Evolutionary conservation across 192 early-diverging fungal genomes (phyloP), one percentile per base, ranked within the genome.

Genomic region (Podila verticillata): DNA sequence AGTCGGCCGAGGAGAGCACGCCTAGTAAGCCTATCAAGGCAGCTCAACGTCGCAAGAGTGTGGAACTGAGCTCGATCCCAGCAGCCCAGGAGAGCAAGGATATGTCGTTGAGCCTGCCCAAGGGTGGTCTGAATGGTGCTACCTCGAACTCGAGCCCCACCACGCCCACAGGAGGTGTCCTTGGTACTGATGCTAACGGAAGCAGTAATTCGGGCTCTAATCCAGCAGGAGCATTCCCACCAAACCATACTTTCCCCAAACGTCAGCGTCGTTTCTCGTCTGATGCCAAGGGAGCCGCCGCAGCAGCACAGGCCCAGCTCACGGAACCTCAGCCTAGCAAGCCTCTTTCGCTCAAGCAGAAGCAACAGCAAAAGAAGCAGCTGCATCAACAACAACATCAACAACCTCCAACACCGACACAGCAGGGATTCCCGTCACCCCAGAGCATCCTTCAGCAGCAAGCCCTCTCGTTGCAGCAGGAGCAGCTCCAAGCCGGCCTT

Each of bases 231-330:
- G 34, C 67, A 6, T 77, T 77, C 57, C 39, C 63, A 4, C 59
- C 77, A 4, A 63, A 70, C 20, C 77, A 80, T 31, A 65, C 71
- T 32, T 71, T 82, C 51, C 68, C 72, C 2, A 85, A 85, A 62
- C 75, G 75, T 26, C 80, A 78, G 54, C 57, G 84, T 20, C 72
- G 84, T 54, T 82, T 80, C 65, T 85, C 84, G 17, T 67, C 70
- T 6, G 82, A 83, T 31, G 82, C 77, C 35, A 80, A 80, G 61
- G 66, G 65, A 5, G 66, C 62, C 22, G 77, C 65, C 13, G 70
- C 70, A 31, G 65, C 65, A 31, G 69, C 77, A 1, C 77, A 80
- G 22, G 26, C 70, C 13, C 74, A 78, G 13, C 15, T 58, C 28
- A 22, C 69, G n/a, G 77, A 80, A 30, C 31, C 54, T 5, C 77